phyloP scores from a whole-genome alignment of 768 basidiomycete genomes.

The Boletus barrowsii region DNA sequence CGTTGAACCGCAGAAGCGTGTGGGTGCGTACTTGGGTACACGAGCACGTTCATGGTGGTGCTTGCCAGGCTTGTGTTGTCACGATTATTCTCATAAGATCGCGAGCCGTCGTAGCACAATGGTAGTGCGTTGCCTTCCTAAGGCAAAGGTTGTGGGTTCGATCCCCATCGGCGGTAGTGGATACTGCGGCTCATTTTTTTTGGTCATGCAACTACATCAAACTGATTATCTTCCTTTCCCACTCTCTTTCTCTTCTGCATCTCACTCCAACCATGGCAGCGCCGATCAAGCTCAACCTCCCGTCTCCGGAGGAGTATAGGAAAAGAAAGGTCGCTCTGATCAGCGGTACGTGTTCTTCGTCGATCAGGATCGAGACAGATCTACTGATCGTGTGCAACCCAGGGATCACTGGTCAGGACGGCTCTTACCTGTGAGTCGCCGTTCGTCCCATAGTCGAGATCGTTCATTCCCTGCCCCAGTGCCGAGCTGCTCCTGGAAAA shows the following conservation, averaged over 20 bases:
- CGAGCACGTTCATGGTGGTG: conserved; percentile 64
- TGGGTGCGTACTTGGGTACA: conserved; percentile 65
- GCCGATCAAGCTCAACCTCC: conserved; percentile 53
- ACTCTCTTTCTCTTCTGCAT: neutral
- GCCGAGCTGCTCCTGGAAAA: conserved; percentile 82
- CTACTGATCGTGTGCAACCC: conserved; percentile 13
- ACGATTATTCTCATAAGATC: too few species aligned
- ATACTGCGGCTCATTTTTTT: conserved; percentile 24
- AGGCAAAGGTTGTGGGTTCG: conserved; percentile 40
- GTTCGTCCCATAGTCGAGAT: neutral
- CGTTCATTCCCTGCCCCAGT: conserved; percentile 35
- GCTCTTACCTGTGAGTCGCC: conserved; percentile 80
- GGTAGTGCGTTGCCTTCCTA: conserved; percentile 40
- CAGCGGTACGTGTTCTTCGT: conserved; percentile 55
- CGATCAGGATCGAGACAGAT: neutral
- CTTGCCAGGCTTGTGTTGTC: neutral
- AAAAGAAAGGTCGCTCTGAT: conserved; percentile 93
- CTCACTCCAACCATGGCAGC: conserved; percentile 13
- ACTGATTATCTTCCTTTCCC: neutral
- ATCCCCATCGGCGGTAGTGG: conserved; percentile 37
- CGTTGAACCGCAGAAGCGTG: conserved; percentile 43
- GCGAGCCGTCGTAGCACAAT: conserved; percentile 37
- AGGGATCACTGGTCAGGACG: conserved; percentile 97
- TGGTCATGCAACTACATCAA: neutral
- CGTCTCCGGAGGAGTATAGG: conserved; percentile 76